Evolutionary conservation across 352 stramenopile genomes (phyloP).

Genomic region (Globisporangium okanoganense): DNA sequence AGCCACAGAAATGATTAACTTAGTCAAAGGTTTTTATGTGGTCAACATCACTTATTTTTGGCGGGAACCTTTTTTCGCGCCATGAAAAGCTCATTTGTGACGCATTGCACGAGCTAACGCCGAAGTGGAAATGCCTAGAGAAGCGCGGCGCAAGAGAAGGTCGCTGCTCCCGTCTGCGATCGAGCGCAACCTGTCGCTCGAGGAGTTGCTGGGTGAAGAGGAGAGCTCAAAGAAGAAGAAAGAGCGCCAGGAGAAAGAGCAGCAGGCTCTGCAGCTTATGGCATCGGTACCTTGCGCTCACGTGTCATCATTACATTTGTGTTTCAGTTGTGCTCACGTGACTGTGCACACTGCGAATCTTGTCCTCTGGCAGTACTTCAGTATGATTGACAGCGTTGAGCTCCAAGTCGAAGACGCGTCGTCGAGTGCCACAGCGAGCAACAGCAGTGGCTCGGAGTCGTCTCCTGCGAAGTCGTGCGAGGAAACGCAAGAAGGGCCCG

Average conservation of each 20-base stretch:
- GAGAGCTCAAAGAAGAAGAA: conserved; percentile 8
- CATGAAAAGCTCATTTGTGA: neutral
- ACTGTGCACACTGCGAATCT: neutral
- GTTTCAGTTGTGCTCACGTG: neutral
- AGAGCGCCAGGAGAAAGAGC: conserved; percentile 5
- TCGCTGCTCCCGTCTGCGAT: neutral
- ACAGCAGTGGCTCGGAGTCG: neutral
- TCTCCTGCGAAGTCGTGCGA: neutral
- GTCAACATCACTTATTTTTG: too few relatives aligned
- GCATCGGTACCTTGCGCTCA: neutral
- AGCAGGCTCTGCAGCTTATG: conserved; percentile 4
- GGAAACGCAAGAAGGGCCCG: neutral
- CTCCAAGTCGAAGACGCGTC: neutral
- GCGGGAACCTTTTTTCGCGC: neutral
- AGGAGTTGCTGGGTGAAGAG: neutral
- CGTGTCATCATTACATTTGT: neutral
- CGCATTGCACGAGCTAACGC: neutral
- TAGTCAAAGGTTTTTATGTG: too few relatives aligned
- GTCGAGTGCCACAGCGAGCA: neutral
- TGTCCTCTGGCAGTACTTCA: neutral
- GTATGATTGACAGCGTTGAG: conserved; percentile 1
- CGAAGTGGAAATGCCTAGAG: neutral
- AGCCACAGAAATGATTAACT: too few relatives aligned
- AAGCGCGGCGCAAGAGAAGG: conserved; percentile 3
- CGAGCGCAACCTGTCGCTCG: neutral